A percentile compares a stretch with the other conserved stretches of the same genome.
These are phyloP conservation scores for Lentinula raphanica DNA, from an alignment of 768 basidiomycete genomes.

Conservation along the genomic window DNA sequence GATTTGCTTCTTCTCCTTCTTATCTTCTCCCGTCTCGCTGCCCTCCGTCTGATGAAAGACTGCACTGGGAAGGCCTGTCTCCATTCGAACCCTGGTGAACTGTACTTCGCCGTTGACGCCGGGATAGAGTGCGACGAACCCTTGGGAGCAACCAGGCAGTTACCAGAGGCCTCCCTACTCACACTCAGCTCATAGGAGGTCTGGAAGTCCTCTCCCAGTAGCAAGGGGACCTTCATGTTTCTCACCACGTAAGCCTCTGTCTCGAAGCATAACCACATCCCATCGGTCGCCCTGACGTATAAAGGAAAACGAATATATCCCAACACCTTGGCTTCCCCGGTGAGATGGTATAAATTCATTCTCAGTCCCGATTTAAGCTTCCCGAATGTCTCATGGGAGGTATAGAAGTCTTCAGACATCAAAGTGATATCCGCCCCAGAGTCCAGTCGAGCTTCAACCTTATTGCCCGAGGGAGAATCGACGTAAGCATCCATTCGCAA, in stretches of 20 bases:
- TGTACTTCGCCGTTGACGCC: slow-evolving; percentile 8
- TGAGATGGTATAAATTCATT: slow-evolving; percentile 10
- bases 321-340: slow-evolving; percentile 11
- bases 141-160: slow-evolving; percentile 2
- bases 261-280: slow-evolving; percentile 9
- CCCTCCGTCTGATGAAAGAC: no score
- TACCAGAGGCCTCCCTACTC: slow-evolving; percentile 1
- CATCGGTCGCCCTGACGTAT: not conserved
- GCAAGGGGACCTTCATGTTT: slow-evolving; percentile 24
- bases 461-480: not conserved
- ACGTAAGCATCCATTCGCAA: not conserved
- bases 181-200: slow-evolving; percentile 17
- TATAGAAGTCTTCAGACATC: slow-evolving; percentile 11
- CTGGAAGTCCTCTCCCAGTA: slow-evolving; percentile 26
- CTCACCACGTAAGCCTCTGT: no score
- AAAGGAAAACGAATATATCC: slow-evolving; percentile 16
- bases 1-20: no score
- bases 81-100: no score
- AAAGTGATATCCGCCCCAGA: no score
- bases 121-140: not conserved
- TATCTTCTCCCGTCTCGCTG: no score
- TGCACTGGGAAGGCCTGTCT: no score
- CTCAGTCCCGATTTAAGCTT: slow-evolving; percentile 4
- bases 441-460: not conserved
- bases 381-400: not conserved